These are phyloP conservation scores for Zygosaccharomyces kombuchaensis DNA, from an alignment of 805 yeast genomes.

Conservation along the genomic window DNA sequence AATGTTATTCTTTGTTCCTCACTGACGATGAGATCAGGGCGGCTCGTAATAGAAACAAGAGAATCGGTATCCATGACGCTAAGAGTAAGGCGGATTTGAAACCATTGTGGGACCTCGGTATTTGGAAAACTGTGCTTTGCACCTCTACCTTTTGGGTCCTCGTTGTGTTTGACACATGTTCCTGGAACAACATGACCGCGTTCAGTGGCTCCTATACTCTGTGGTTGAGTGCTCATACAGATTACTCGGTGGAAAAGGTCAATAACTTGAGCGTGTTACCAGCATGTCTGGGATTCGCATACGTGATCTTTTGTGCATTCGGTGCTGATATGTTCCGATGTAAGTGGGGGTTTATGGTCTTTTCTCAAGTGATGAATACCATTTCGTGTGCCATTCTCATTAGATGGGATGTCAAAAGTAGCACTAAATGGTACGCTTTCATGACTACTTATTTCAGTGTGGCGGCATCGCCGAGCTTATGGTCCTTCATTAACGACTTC, in stretches of 20 bases:
- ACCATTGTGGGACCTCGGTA: conserved; percentile 37
- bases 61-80: conserved; percentile 36
- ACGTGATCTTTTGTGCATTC: conserved; percentile 42
- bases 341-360: conserved; percentile 50
- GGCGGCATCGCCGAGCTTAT: conserved; percentile 59
- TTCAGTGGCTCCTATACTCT: conserved; percentile 53
- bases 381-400: conserved; percentile 52
- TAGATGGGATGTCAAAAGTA: conserved; percentile 52
- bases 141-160: conserved; percentile 56
- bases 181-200: conserved; percentile 60
- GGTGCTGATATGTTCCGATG: conserved; percentile 49
- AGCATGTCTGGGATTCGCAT: conserved; percentile 55
- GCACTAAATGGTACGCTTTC: conserved; percentile 65
- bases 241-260: conserved; percentile 41
- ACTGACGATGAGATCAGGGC: conserved; percentile 56
- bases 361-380: conserved; percentile 51
- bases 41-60: conserved; percentile 42
- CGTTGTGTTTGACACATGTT: conserved; percentile 50
- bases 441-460: conserved; percentile 56
- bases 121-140: conserved; percentile 50
- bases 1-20: conserved; percentile 50
- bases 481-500: conserved; percentile 55
- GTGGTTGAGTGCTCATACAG: conserved; percentile 54
- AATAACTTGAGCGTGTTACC: conserved; percentile 52
- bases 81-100: conserved; percentile 27